phyloP scores from a whole-genome alignment of 306 rosid genomes.

The cucumber (Cucumis sativus) region DNA sequence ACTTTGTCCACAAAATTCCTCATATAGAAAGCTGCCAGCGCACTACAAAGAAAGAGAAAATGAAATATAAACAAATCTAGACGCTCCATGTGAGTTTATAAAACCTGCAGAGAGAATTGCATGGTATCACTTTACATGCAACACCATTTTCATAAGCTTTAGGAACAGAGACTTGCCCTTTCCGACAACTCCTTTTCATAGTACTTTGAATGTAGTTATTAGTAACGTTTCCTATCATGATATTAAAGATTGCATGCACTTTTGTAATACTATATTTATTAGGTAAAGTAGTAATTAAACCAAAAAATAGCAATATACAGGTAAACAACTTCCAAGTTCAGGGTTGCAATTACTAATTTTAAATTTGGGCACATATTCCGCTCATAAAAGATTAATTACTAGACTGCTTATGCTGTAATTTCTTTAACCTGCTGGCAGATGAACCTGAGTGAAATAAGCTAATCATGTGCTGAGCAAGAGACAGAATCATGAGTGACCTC shows the following conservation, averaged over 20 bases:
- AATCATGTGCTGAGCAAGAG: slow-evolving; percentile 88
- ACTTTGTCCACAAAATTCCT: slow-evolving; percentile 65
- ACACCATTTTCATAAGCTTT: too few species aligned
- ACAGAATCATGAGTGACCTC: slow-evolving; percentile 83
- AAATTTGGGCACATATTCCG: not conserved
- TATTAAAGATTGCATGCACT: not conserved
- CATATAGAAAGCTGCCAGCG: slow-evolving; percentile 92
- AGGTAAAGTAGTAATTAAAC: not conserved
- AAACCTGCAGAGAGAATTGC: not conserved
- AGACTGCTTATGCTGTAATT: not conserved
- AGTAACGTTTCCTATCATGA: not conserved
- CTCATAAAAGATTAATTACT: not conserved
- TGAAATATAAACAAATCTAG: slow-evolving; percentile 11
- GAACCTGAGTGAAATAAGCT: slow-evolving; percentile 76
- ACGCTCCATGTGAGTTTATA: not conserved
- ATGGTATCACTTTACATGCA: not conserved
- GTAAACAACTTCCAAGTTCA: not conserved
- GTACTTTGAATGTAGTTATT: not conserved
- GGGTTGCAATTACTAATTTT: not conserved
- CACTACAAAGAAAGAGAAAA: slow-evolving; percentile 35
- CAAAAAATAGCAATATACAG: not conserved
- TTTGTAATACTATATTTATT: not conserved
- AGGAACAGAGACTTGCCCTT: not conserved
- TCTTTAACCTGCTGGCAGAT: slow-evolving; percentile 66
- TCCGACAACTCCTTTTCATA: not conserved